Evolutionary conservation across 2,329 filamentous ascomycete genomes (phyloP), one percentile per base, ranked within the genome.

Genomic region (Ophiocordyceps robertsii): DNA sequence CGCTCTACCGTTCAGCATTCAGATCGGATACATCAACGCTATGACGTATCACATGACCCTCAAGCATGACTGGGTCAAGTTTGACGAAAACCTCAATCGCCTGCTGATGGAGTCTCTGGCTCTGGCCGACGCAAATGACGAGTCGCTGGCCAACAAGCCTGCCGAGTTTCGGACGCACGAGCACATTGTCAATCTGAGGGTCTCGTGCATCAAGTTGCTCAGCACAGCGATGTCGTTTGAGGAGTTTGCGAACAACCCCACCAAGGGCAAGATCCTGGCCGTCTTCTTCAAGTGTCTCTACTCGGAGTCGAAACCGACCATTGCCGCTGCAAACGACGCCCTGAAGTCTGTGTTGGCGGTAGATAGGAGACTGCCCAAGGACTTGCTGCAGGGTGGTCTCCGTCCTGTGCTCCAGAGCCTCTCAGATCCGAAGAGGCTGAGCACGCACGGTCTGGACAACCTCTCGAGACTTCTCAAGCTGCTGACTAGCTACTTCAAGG

Each of bases 271-370:
- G 55, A 94, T 96, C 39, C 89, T 98, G 16, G 80, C 85, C 0
- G 88, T 96, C 1, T 98, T 98, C 66, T 99, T 99, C 73, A 96
- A 95, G 57, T 93, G 86, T 32, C 70, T 98, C 1, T 98, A 98
- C 60, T 90, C 87, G 0, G 88, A 93, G 56, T 93, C 89, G 4
- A 81, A 84, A 38, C 85, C 89, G 35, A 94, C 94, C 3, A 93
- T 95, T 42, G 85, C 92, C 45, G 90, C 92, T 5, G 92, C 93
- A 7, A 95, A 95, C 56, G 81, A 86, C 47, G 90, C 90, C 4
- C 63, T 99, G 44, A 88, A 86, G 53, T 84, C 84, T 21, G 89
- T 96, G 9, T 72, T 99, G 6, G 80, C 82, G 3, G 84, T 92
- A 44, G 93, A 85, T 0, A 87, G 84, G 53, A 95, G 96, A 58